Evolutionary conservation across 495 filamentous ascomycete genomes (phyloP), one percentile per base, ranked within the genome.

Genomic region (Xylaria sp.): DNA sequence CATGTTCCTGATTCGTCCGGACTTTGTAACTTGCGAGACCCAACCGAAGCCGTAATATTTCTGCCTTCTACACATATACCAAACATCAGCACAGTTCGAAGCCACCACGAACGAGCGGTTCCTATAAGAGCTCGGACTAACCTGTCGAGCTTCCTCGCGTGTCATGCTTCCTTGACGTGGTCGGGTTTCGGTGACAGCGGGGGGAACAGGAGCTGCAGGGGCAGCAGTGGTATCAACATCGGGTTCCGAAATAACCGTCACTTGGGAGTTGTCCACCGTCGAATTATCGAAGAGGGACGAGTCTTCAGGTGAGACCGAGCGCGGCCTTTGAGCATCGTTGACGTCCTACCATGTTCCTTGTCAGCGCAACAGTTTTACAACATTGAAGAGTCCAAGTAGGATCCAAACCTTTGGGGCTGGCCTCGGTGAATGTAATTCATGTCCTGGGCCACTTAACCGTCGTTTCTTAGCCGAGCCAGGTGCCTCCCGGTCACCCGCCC

Each of bases 21-120:
- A 88, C 81, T 73, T 87, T 88, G 77, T 88, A 88, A 67, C 74
- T 82, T 7, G 86, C 86, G 3, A 88, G 78, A 1, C 83, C 76
- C 26, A 88, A 79, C 31, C 86, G 82, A 3, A 86, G 73, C n/a
- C 84, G 83, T 55, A 88, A 72, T 68, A 77, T 84, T 72, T 84
- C 81, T 55, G 83, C 84, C 81, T 84, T 85, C 85, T 87, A 64
- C 50, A 58, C 24, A 67, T 74, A 61, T 63, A 73, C 52, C 46
- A 46, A 40, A 19, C 66, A 59, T 43, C 59, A 70, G 21, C 66
- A 68, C 52, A 59, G 31, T 59, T 40, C 57, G 33, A 43, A 43
- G 17, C 43, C 7, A 26, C 61, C 55, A 29, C n/a, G 33, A 46
- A 29, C n/a, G 33, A 46, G 41, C 40, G 19, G 4, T 37, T 43